Percentiles rank a stretch among this genome's conserved stretches.
These are phyloP conservation scores for Furcasterigmium furcatum DNA, from an alignment of 2,329 filamentous ascomycete species.

Conservation along the genomic window DNA sequence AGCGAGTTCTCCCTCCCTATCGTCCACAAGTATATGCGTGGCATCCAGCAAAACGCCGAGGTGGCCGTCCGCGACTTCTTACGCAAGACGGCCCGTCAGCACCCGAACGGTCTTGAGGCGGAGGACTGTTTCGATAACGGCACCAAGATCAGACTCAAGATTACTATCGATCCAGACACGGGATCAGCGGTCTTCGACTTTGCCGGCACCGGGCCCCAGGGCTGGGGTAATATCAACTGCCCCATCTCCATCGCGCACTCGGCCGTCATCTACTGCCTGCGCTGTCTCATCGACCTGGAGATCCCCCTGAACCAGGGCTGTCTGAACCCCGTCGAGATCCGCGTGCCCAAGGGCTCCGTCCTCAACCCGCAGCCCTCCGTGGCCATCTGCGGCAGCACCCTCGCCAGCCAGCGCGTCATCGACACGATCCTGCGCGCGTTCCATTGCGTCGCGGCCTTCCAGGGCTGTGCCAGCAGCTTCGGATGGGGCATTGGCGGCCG, in stretches of 20 bases:
- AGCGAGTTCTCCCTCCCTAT: constrained; percentile 76
- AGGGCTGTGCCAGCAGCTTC: constrained; percentile 82
- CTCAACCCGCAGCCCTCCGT: constrained; percentile 76
- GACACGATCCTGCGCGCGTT: constrained; percentile 83
- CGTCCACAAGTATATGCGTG: constrained; percentile 55
- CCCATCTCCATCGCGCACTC: constrained; percentile 25
- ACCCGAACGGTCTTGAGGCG: constrained; percentile 67
- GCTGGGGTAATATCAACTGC: constrained; percentile 24
- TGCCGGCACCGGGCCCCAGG: constrained; percentile 50
- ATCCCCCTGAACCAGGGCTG: constrained; percentile 88
- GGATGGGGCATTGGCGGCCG: constrained; percentile 81
- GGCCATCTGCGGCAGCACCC: constrained; percentile 73
- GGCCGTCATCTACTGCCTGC: constrained; percentile 62
- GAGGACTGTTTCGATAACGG: constrained; percentile 72
- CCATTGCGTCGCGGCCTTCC: constrained; percentile 71
- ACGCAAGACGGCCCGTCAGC: constrained; percentile 45
- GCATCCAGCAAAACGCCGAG: constrained; percentile 12
- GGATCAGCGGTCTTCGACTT: constrained; percentile 64
- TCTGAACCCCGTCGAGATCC: constrained; percentile 70
- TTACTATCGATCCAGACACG: constrained; percentile 51
- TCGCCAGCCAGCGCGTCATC: constrained; percentile 77
- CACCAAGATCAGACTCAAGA: constrained; percentile 20
- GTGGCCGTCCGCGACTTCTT: constrained; percentile 11
- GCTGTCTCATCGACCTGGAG: constrained; percentile 75
- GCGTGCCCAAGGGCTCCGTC: constrained; percentile 69